Evolutionary conservation across 306 rosid species (phyloP).

Genomic region (Prunus salicina): DNA sequence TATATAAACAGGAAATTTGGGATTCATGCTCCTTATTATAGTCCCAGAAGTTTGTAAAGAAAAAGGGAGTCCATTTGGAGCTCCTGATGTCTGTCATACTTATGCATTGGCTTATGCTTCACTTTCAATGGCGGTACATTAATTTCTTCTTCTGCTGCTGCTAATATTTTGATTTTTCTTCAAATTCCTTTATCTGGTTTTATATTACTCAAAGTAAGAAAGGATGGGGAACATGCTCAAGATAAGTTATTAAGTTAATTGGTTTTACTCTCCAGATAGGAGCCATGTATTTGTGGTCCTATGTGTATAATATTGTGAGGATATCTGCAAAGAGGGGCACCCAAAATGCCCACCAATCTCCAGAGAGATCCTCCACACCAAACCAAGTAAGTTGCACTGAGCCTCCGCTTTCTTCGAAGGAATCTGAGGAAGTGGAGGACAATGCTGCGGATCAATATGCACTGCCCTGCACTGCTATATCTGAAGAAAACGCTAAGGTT

Average conservation of each 20-base stretch:
- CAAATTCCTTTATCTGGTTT: neutral
- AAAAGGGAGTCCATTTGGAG: constrained; percentile 60
- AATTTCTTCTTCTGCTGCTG: neutral
- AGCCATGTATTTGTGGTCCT: constrained; percentile 70
- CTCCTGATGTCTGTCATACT: constrained; percentile 36
- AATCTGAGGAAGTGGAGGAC: constrained; percentile 15
- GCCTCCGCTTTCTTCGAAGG: constrained; percentile 28
- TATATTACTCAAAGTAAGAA: no score
- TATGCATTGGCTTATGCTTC: constrained; percentile 56
- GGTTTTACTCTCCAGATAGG: constrained; percentile 49
- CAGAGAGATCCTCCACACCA: constrained; percentile 28
- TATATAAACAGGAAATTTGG: constrained; percentile 49
- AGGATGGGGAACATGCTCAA: no score
- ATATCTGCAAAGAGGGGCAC: constrained; percentile 40
- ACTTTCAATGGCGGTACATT: constrained; percentile 55
- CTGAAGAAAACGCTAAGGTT: constrained; percentile 39
- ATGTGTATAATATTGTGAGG: constrained; percentile 75
- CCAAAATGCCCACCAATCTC: constrained; percentile 18
- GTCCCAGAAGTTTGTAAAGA: constrained; percentile 59
- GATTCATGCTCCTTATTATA: constrained; percentile 46
- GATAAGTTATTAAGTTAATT: no score
- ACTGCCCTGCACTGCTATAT: constrained; percentile 26
- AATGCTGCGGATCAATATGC: constrained; percentile 34
- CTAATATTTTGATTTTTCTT: neutral
- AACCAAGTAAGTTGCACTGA: constrained; percentile 31